Base-by-base conservation (phyloP, 208 protist genomes). In the Perkinsela sp. region DNA sequence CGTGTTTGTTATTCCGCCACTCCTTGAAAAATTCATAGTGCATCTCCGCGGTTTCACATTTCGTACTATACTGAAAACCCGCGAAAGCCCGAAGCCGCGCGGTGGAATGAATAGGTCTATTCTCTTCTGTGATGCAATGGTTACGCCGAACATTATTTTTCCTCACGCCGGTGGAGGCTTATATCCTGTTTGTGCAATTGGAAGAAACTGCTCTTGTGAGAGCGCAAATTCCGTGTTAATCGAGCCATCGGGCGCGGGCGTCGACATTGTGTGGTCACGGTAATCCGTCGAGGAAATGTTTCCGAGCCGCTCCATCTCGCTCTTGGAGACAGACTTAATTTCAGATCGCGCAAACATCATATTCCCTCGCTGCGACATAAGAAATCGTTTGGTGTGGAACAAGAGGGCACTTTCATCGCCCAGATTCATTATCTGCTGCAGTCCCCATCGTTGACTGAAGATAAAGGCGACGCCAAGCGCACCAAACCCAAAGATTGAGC, bases 151-250 rank as follows among this genome's bases (percentile, higher is more conserved):
- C n/a, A n/a, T n/a, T n/a, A n/a, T n/a, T n/a, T n/a, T n/a, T n/a
- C n/a, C 40, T 22, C 22, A 57, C 22, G 13, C 22, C 6, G 40
- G 40, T n/a, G 40, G 40, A 22, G 40, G 40, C 22, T 57, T 57
- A 57, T 57, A 57, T 57, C 40, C 40, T 57, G 40, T 57, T 57
- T 57, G 40, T 22, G 40, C 40, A n/a, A 57, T 57, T n/a, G 40
- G 40, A n/a, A 57, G 40, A 57, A 57, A 22, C 40, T 57, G 40
- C 40, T 57, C 13, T 57, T 57, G 40, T n/a, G 40, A 6, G 6
- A 57, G 22, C 40, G 40, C 6, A 57, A 57, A 57, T 22, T 57
- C 40, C 40, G 40, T 57, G 40, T 57, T 57, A 22, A 57, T 57
- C 22, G 40, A n/a, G 40, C 40, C 40, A 57, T 57, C 40, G 6